These are phyloP conservation scores for Yarrowia yakushimensis DNA, from an alignment of 805 yeast genomes.

Conservation along the genomic window DNA sequence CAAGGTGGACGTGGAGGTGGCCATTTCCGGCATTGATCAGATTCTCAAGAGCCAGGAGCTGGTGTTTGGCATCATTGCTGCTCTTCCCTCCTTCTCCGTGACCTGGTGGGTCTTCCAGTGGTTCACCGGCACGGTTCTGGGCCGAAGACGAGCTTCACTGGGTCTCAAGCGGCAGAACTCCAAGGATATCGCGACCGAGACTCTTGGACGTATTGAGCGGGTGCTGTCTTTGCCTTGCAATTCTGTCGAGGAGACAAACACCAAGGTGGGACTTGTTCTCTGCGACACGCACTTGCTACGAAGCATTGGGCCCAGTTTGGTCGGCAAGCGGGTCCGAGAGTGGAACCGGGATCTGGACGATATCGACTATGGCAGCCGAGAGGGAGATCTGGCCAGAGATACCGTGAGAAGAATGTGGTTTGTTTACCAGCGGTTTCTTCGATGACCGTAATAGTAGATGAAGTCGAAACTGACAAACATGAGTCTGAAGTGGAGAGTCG, in stretches of 20 bases:
- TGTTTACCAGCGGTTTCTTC: constrained; percentile 45
- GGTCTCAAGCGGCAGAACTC: constrained; percentile 23
- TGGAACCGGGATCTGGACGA: constrained; percentile 59
- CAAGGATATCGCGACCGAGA: constrained; percentile 40
- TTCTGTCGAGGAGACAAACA: constrained; percentile 35
- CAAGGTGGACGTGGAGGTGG: constrained; percentile 90
- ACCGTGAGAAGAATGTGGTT: constrained; percentile 59
- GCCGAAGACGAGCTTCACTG: constrained; percentile 30
- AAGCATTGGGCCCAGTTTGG: constrained; percentile 42
- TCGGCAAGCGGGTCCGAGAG: constrained; percentile 54
- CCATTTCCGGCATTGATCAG: constrained; percentile 86
- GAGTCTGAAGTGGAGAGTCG: no score
- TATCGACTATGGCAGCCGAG: constrained; percentile 26
- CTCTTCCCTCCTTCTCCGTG: constrained; percentile 62
- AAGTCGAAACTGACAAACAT: no score
- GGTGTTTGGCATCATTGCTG: constrained; percentile 88
- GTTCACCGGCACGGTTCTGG: constrained; percentile 25
- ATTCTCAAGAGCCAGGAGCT: constrained; percentile 85
- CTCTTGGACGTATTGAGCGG: constrained; percentile 59
- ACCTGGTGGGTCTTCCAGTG: constrained; percentile 41
- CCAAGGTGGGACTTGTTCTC: constrained; percentile 57
- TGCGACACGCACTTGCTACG: constrained; percentile 62
- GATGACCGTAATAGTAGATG: no score
- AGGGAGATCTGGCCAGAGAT: constrained; percentile 31
- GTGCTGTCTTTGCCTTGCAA: constrained; percentile 40